Evolutionary conservation across 257 asterid species (phyloP).

Genomic region (Przewalskia tangutica): DNA sequence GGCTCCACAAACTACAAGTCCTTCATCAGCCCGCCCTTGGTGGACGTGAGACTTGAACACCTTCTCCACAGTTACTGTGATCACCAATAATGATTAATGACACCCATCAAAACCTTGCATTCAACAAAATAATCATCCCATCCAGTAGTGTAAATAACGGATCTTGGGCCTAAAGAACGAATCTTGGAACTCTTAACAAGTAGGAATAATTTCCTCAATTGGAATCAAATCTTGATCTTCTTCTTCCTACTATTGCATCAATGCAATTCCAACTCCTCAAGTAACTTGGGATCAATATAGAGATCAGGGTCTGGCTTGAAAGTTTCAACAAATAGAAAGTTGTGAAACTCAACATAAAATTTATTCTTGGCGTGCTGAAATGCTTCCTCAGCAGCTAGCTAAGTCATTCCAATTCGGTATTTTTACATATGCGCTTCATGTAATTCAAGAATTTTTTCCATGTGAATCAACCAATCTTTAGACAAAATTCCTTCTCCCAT

Average conservation of each 20-base stretch:
- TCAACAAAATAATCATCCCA: too few relatives aligned
- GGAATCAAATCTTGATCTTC: background rate
- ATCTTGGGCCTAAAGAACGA: too few relatives aligned
- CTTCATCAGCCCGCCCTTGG: too few relatives aligned
- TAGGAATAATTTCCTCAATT: conserved; percentile 15
- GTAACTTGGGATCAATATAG: conserved; percentile 2
- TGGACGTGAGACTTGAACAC: too few relatives aligned
- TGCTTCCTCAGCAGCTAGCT: conserved; percentile 8
- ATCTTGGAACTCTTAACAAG: too few relatives aligned
- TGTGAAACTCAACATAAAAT: conserved; percentile 4
- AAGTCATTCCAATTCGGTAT: conserved; percentile 15
- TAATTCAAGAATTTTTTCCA: conserved; percentile 15
- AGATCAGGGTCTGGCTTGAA: background rate
- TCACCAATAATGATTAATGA: too few relatives aligned
- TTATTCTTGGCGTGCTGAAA: conserved; percentile 2
- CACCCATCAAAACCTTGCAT: too few relatives aligned
- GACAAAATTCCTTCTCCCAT: conserved; percentile 24
- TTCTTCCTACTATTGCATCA: background rate
- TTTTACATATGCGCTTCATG: background rate
- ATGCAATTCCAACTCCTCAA: background rate
- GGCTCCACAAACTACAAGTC: too few relatives aligned
- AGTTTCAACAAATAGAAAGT: background rate
- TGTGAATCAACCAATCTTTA: background rate
- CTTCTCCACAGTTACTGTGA: too few relatives aligned
- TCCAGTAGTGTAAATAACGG: too few relatives aligned